Percentiles rank a stretch among this genome's conserved stretches.
phyloP scores from a whole-genome alignment of 345 rosid genomes.

The Diplotaxis tenuifolia region DNA sequence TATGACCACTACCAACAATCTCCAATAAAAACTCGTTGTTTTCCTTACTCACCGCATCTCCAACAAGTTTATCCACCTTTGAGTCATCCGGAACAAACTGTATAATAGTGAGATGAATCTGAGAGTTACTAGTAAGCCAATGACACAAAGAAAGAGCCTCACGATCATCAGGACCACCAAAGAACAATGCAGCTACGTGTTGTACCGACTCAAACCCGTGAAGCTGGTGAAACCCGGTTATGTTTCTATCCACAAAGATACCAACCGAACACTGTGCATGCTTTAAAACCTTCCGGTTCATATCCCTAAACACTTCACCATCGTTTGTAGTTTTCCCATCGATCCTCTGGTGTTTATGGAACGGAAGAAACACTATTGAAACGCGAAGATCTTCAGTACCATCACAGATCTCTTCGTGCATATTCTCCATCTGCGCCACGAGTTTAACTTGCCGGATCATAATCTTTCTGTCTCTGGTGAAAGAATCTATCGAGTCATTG shows the following conservation, averaged over 20 bases:
- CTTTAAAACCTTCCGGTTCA: conserved; percentile 67
- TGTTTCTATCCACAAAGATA: conserved; percentile 60
- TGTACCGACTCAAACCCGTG: conserved; percentile 48
- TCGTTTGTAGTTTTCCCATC: conserved; percentile 66
- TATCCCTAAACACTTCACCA: conserved; percentile 57
- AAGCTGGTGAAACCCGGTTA: conserved; percentile 70
- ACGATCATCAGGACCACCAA: conserved; percentile 88
- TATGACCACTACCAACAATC: conserved; percentile 39
- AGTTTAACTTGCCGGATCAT: conserved; percentile 55
- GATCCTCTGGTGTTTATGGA: conserved; percentile 88
- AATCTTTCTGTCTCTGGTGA: conserved; percentile 46
- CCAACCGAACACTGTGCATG: conserved; percentile 84
- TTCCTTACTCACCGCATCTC: conserved; percentile 14
- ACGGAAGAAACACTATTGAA: conserved; percentile 66
- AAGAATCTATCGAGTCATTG: conserved; percentile 66
- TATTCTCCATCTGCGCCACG: conserved; percentile 49
- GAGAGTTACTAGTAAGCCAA: conserved; percentile 49
- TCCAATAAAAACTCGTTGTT: conserved; percentile 45
- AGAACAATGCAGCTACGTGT: conserved; percentile 64
- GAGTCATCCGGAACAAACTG: conserved; percentile 40
- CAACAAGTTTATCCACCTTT: conserved; percentile 11
- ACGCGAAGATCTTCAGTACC: conserved; percentile 65
- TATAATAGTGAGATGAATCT: conserved; percentile 54
- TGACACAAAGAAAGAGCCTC: conserved; percentile 78
- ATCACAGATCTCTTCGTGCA: conserved; percentile 73